These are phyloP conservation scores for Neurospora sp. DNA, from an alignment of 495 filamentous ascomycete genomes.

Conservation along the genomic window DNA sequence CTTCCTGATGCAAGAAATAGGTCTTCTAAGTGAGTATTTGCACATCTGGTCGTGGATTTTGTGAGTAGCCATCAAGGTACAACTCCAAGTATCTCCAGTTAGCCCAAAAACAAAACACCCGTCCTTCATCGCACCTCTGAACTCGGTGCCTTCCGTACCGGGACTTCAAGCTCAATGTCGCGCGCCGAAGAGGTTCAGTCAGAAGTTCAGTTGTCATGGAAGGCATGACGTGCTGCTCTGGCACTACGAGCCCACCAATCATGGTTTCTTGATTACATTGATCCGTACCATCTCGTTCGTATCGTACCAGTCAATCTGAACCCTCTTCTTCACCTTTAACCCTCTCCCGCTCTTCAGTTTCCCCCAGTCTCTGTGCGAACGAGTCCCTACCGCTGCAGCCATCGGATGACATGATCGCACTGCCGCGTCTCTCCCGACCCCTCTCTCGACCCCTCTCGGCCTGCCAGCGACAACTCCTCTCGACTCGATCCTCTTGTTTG, in stretches of 20 bases:
- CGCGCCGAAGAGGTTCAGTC: too few relatives aligned
- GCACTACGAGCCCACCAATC: background rate
- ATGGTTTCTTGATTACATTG: background rate
- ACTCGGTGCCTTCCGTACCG: background rate
- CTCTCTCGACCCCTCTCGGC: background rate
- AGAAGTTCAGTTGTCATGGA: too few relatives aligned
- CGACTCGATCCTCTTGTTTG: background rate
- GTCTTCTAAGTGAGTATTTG: too few relatives aligned
- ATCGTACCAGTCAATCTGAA: background rate
- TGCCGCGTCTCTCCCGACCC: background rate
- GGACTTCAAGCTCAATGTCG: background rate
- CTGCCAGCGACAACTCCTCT: background rate
- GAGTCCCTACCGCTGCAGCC: too few relatives aligned
- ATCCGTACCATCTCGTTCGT: background rate
- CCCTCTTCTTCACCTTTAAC: background rate
- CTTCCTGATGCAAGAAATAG: too few relatives aligned
- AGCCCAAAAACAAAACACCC: too few relatives aligned
- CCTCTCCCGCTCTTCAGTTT: background rate
- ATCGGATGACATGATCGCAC: background rate
- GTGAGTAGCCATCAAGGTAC: background rate
- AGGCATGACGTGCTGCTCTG: background rate
- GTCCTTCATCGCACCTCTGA: background rate
- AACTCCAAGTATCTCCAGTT: background rate
- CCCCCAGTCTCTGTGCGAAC: background rate
- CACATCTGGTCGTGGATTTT: too few relatives aligned